phyloP scores from a whole-genome alignment of 2,329 filamentous ascomycete genomes.

The Calonectria hawksworthii region DNA sequence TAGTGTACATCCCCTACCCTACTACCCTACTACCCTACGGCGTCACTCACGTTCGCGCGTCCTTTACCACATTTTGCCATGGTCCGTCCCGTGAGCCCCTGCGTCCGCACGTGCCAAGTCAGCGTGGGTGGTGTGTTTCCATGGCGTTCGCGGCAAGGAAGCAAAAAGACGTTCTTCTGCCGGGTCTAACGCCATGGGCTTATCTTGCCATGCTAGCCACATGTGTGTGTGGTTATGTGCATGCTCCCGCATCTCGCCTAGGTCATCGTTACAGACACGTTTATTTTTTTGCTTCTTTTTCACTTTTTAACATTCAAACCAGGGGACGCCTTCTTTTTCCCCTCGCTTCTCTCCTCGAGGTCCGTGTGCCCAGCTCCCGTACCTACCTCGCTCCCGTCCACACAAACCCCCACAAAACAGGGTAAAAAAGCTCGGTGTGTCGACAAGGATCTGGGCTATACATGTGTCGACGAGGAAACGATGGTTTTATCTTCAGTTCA shows the following conservation, averaged over 20 bases:
- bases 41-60: background rate
- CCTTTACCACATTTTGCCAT: slow-evolving; percentile 9
- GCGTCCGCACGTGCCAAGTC: slow-evolving; percentile 45
- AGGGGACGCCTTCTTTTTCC: background rate
- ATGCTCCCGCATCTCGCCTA: slow-evolving; percentile 1
- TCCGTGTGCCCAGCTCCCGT: slow-evolving; percentile 10
- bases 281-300: background rate
- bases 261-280: background rate
- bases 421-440: background rate
- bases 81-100: slow-evolving; percentile 39
- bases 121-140: slow-evolving; percentile 28
- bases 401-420: background rate
- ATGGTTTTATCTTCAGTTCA: slow-evolving; percentile 14
- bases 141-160: slow-evolving; percentile 1
- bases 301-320: background rate
- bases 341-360: background rate
- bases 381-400: background rate
- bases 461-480: slow-evolving; percentile 26
- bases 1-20: background rate
- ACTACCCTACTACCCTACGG: background rate
- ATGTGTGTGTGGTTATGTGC: background rate
- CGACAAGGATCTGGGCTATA: slow-evolving; percentile 23
- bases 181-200: background rate
- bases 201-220: background rate
- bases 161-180: background rate